These are phyloP conservation scores for Aspergillus viridinutans DNA, from an alignment of 2,329 filamentous ascomycete genomes.

Conservation along the genomic window DNA sequence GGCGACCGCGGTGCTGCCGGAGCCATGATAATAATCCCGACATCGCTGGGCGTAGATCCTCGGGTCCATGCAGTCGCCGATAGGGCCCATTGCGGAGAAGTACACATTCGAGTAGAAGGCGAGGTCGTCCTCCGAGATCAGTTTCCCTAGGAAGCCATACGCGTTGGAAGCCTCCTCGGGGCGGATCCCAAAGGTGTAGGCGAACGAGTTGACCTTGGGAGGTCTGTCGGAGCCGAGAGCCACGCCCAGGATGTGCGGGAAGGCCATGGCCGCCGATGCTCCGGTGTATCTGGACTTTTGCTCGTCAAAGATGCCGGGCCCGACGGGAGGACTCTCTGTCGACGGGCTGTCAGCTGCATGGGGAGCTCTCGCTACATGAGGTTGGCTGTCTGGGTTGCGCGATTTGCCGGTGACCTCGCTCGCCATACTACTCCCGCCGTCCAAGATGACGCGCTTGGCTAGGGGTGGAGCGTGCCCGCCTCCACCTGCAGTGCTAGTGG, in stretches of 20 bases:
- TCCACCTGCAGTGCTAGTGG: neutral
- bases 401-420: neutral
- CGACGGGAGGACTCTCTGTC: slow-evolving; percentile 11
- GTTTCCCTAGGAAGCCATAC: slow-evolving; percentile 17
- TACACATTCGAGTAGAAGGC: slow-evolving; percentile 17
- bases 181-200: slow-evolving; percentile 30
- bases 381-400: neutral
- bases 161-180: slow-evolving; percentile 25
- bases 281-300: slow-evolving; percentile 25
- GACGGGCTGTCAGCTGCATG: neutral
- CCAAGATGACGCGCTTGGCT: slow-evolving; percentile 10
- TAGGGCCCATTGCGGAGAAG: slow-evolving; percentile 20
- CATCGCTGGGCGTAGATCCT: slow-evolving; percentile 26
- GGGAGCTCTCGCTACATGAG: neutral
- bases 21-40: slow-evolving; percentile 21
- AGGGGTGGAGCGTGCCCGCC: neutral
- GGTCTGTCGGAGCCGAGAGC: slow-evolving; percentile 24
- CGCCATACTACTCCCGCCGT: slow-evolving; percentile 2
- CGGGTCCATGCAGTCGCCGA: slow-evolving; percentile 21
- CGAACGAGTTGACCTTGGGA: slow-evolving; percentile 23
- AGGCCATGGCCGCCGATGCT: slow-evolving; percentile 28
- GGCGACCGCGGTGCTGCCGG: slow-evolving; percentile 11
- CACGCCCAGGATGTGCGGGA: slow-evolving; percentile 25
- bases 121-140: slow-evolving; percentile 25
- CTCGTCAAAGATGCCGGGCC: slow-evolving; percentile 23